Conservation (phyloP, 805 yeast genomes). For the Starmerella stellata region DNA sequence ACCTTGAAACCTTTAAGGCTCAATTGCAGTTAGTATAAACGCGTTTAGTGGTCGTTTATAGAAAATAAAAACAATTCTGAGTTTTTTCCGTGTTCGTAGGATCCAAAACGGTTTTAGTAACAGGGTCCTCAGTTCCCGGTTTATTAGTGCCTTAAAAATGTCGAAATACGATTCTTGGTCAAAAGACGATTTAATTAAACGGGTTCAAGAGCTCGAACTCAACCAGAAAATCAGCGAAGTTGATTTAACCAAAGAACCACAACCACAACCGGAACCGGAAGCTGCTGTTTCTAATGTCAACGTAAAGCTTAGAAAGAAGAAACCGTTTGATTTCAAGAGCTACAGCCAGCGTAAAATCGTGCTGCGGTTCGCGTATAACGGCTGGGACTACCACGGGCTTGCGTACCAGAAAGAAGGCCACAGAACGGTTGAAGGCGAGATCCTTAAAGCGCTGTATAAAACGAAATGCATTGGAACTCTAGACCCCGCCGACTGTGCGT, state of each 20-base stretch:
- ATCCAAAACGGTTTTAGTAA: background rate
- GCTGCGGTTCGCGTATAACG: constrained; percentile 61
- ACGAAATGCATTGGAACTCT: constrained; percentile 42
- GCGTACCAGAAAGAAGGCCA: constrained; percentile 65
- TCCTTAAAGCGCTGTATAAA: constrained; percentile 51
- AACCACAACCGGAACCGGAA: background rate
- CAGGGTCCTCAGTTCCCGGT: background rate
- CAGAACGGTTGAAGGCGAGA: constrained; percentile 70
- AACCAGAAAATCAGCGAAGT: background rate
- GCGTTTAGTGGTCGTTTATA: too few relatives aligned
- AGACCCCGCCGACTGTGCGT: constrained; percentile 45
- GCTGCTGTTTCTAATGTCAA: background rate
- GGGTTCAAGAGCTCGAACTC: constrained; percentile 39
- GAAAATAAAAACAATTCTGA: too few relatives aligned
- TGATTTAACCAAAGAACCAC: background rate
- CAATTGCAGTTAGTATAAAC: too few relatives aligned
- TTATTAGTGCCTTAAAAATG: background rate
- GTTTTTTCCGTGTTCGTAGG: too few relatives aligned
- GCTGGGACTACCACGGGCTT: constrained; percentile 88
- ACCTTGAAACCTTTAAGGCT: too few relatives aligned
- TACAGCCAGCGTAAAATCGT: constrained; percentile 55
- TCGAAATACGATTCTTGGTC: constrained; percentile 30
- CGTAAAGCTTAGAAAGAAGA: constrained; percentile 23
- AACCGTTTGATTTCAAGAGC: constrained; percentile 46
- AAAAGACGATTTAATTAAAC: constrained; percentile 41